phyloP scores from a whole-genome alignment of 305 asterid species.

The Rubia peregrina region DNA sequence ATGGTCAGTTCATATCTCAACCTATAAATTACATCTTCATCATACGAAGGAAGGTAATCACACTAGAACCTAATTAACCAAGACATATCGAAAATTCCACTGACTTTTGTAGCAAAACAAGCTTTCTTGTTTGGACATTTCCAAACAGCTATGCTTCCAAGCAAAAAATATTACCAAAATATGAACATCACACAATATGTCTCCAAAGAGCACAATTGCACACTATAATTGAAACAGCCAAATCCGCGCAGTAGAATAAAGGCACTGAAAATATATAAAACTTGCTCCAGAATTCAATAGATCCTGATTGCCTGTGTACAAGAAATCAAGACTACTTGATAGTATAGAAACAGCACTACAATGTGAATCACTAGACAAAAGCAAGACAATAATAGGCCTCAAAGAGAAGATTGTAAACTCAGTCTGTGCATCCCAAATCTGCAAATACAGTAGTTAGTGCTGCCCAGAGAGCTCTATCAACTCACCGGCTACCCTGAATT shows the following conservation, averaged over 20 bases:
- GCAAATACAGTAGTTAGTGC: constrained; percentile 21
- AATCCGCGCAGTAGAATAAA: neutral
- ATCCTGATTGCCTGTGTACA: neutral
- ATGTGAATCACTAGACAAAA: neutral
- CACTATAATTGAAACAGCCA: neutral
- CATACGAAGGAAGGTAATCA: too few relatives aligned
- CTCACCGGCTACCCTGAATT: neutral
- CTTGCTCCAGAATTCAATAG: neutral
- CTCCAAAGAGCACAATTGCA: too few relatives aligned
- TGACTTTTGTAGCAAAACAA: neutral
- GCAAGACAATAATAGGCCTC: neutral
- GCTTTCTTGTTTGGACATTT: neutral
- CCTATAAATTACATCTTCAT: too few relatives aligned
- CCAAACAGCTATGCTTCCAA: neutral
- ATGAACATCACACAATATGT: neutral
- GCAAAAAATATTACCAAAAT: neutral
- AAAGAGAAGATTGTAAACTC: neutral
- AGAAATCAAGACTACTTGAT: neutral
- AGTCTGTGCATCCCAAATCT: neutral
- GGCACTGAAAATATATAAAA: neutral
- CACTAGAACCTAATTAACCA: too few relatives aligned
- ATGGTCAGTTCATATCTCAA: too few relatives aligned
- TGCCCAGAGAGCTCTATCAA: neutral
- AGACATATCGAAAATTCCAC: neutral
- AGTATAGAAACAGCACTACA: neutral